Base-by-base conservation (phyloP, 2,329 filamentous ascomycete species). In the Stagonosporopsis rhizophila region DNA sequence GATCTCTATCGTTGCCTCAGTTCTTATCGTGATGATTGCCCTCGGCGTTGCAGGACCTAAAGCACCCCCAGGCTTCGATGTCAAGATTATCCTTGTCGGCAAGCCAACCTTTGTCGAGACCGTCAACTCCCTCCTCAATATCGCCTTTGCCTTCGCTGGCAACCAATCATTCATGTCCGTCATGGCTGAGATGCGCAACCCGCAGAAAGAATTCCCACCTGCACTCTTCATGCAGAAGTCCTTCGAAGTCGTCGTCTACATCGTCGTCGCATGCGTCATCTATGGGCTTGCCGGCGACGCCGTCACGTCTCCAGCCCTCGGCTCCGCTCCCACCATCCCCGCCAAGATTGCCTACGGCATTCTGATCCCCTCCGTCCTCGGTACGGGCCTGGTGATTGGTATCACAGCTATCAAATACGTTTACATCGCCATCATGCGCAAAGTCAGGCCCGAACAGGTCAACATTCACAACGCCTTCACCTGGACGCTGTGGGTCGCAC, bases 321-420 rank as follows among this genome's bases (percentile, higher is more conserved):
- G 87, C 3, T 88, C 87, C 0, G 83, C 87, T 6, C 80, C 82
- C 3, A 69, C 68, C 2, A 68, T 82, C 0, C 77, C 89, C 28
- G 80, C 83, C 19, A 89, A 89, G 69, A 78, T 88, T 15, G 88
- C 89, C 12, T 90, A 86, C 75, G 87, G 86, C 19, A 79, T 90
- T 52, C 87, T 88, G 1, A 80, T 87, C 4, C 87, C 87, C 19
- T 89, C 89, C 1, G 89, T 90, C 51, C 79, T 90, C 38, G 85
- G 90, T 44, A 87, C 88, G 0, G 88, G 87, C 46, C 87, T 90
- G 4, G 88, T 91, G 54, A 87, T 89, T 67, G 87, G 84, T 14
- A 85, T 89, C 61, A 85, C 90, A 2, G 86, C 86, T 2, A 81
- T 81, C 47, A 89, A 88, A 66, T 87, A 87, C 66, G 79, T 89